Base-by-base conservation (phyloP, 2,329 filamentous ascomycete species). In the Aspergillus pseudonomiae region DNA sequence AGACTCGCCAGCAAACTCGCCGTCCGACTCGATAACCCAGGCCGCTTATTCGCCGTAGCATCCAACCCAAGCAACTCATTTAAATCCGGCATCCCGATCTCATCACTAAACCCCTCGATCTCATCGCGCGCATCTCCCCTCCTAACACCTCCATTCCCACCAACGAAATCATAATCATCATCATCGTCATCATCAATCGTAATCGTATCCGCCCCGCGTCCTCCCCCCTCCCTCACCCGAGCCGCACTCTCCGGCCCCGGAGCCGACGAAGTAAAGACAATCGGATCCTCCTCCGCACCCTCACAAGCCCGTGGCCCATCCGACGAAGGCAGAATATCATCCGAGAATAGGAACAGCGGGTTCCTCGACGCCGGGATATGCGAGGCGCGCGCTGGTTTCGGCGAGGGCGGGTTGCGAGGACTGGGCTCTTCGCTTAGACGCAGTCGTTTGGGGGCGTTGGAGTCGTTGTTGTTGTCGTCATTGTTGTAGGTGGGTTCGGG, bases 231-330 rank as follows among this genome's bases (percentile, higher is more conserved):
- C 14, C 55, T 7, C 7, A 54, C 60, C 19, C 46, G 24, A 24
- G 12, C 16, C 21, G 1, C 46, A 50, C 9, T n/a, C 11, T 32
- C 48, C 9, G 66, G 71, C 55, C 76, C 71, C 4, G 72, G 75
- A 0, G 75, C 75, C 21, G 80, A 79, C 6, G 80, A 82, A 1
- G 79, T 81, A 60, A 80, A 80, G 4, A 76, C 68, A 64, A 82
- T 80, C 2, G 79, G 77, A 67, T 81, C 81, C 2, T 74, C 77
- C 4, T 76, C 72, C 34, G 73, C 63, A 9, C 70, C 66, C 32
- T 70, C 63, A 65, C 68, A 67, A 16, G 36, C 50, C 14, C 60
- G 34, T 11, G 61, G 60, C 11, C 63, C 65, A 14, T 55, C 62
- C 6, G 65, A 67, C 9, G 65, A 63, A 2, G 70, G 57, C 28